Evolutionary conservation across 176 grass and related monocot species (phyloP).

Genomic region (Zoysia japonica): DNA sequence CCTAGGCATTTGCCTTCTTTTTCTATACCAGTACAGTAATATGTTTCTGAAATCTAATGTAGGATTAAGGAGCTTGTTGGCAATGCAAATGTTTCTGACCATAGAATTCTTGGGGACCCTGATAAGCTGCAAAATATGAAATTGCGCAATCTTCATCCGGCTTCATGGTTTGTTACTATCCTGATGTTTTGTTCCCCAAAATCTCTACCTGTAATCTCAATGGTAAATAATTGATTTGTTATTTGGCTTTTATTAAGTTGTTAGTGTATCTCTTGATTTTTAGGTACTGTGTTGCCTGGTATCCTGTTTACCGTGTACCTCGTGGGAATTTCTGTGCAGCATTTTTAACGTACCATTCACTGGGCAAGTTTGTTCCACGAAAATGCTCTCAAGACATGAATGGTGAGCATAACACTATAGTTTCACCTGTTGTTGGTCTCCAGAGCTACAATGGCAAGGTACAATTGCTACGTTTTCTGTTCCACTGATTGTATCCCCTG

Average conservation of each 20-base stretch:
- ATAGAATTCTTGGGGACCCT: slow-evolving; percentile 49
- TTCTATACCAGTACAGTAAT: slow-evolving; percentile 30
- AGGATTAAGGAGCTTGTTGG: slow-evolving; percentile 64
- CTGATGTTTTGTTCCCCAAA: slow-evolving; percentile 22
- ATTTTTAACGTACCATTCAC: slow-evolving; percentile 76
- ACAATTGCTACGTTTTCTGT: neutral
- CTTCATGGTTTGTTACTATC: slow-evolving; percentile 62
- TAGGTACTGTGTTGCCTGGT: slow-evolving; percentile 76
- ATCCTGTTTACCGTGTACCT: slow-evolving; percentile 75
- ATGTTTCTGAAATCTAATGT: slow-evolving; percentile 27
- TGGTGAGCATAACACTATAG: slow-evolving; percentile 9
- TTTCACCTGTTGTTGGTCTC: slow-evolving; percentile 67
- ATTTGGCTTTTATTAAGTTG: neutral
- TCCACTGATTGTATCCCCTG: neutral
- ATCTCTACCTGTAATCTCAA: slow-evolving; percentile 11
- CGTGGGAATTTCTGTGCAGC: slow-evolving; percentile 55
- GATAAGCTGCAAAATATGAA: slow-evolving; percentile 50
- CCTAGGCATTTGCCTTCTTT: neutral
- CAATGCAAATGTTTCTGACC: slow-evolving; percentile 14
- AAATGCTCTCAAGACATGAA: slow-evolving; percentile 25
- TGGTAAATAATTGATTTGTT: slow-evolving; percentile 23
- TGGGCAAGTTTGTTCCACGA: slow-evolving; percentile 59
- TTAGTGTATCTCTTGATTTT: slow-evolving; percentile 32
- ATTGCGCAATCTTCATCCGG: slow-evolving; percentile 62
- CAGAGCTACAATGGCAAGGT: slow-evolving; percentile 77